Evolutionary conservation across 1,284 basidiomycete genomes (phyloP).

Genomic region (Fomitopsis pinicola): DNA sequence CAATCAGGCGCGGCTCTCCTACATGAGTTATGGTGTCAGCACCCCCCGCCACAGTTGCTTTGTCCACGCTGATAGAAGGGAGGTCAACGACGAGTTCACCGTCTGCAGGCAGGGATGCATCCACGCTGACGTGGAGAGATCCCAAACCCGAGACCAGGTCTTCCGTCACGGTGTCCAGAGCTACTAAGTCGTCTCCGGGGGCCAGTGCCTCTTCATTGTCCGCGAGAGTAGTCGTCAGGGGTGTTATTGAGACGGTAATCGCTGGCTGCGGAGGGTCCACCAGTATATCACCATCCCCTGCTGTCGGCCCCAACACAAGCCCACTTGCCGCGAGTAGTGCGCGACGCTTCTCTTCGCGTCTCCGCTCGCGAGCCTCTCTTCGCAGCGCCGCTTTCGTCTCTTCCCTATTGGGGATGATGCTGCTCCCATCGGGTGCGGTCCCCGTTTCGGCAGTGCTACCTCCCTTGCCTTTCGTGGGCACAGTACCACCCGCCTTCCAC

Average conservation of each 20-base stretch:
- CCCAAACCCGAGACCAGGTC: slow-evolving; percentile 26
- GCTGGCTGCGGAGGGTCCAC: not conserved
- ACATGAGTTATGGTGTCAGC: slow-evolving; percentile 3
- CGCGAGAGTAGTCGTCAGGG: not conserved
- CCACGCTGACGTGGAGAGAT: slow-evolving; percentile 27
- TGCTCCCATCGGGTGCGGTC: slow-evolving; percentile 5
- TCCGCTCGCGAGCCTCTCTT: slow-evolving; percentile 47
- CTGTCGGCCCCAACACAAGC: not conserved
- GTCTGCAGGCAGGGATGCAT: not conserved
- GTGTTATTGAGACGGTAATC: not conserved
- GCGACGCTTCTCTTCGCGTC: slow-evolving; percentile 33
- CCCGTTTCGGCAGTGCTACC: not conserved
- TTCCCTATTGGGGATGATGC: slow-evolving; percentile 11
- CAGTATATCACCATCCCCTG: not conserved
- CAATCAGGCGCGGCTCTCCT: slow-evolving; percentile 53
- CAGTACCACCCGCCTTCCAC: slow-evolving; percentile 15
- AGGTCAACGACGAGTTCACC: slow-evolving; percentile 9
- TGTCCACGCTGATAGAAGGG: not conserved
- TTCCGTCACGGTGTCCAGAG: slow-evolving; percentile 8
- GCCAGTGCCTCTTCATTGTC: not conserved
- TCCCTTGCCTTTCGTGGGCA: not conserved
- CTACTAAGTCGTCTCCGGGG: not conserved
- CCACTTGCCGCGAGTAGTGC: not conserved
- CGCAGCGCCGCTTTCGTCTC: slow-evolving; percentile 35
- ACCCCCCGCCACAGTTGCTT: slow-evolving; percentile 3